A percentile compares a stretch with the other conserved stretches of the same genome.
Conservation (phyloP, 164 flowering plant genomes). For the Sextonia rubra region DNA sequence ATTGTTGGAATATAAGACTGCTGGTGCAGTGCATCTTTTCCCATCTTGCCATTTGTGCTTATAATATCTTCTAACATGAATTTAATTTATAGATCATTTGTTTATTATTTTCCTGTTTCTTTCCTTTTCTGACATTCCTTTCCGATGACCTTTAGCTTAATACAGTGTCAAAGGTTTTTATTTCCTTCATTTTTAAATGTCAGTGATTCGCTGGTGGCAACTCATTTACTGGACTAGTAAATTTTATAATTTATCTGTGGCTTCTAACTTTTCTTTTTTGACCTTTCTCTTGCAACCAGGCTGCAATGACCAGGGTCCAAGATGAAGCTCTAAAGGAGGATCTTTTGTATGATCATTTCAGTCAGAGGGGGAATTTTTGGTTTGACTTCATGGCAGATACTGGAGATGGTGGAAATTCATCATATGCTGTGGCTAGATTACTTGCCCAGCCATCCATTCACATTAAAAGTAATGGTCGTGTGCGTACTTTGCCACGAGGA, state of each 20-base stretch:
- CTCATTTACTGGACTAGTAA: background rate
- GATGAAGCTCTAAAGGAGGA: constrained; percentile 53
- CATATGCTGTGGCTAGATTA: constrained; percentile 81
- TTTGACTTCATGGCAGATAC: constrained; percentile 99
- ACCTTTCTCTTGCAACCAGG: constrained; percentile 38
- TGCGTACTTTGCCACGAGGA: constrained; percentile 58
- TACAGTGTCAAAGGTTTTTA: background rate
- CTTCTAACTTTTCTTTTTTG: background rate
- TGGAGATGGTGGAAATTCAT: constrained; percentile 99
- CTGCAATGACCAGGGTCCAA: constrained; percentile 73
- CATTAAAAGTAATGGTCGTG: constrained; percentile 28
- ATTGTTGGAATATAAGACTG: background rate
- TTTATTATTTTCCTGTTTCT: no score
- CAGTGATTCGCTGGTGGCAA: background rate
- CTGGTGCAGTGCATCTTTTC: background rate
- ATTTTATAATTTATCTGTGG: background rate
- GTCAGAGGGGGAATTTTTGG: constrained; percentile 83
- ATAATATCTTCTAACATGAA: background rate
- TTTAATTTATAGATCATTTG: background rate
- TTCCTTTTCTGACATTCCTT: no score
- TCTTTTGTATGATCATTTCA: constrained; percentile 70
- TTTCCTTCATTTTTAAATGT: background rate
- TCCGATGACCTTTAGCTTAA: background rate
- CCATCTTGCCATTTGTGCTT: background rate
- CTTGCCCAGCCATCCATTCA: constrained; percentile 82